Evolutionary conservation across 208 protist species (phyloP).

Genomic region (Porcisia hertigi): DNA sequence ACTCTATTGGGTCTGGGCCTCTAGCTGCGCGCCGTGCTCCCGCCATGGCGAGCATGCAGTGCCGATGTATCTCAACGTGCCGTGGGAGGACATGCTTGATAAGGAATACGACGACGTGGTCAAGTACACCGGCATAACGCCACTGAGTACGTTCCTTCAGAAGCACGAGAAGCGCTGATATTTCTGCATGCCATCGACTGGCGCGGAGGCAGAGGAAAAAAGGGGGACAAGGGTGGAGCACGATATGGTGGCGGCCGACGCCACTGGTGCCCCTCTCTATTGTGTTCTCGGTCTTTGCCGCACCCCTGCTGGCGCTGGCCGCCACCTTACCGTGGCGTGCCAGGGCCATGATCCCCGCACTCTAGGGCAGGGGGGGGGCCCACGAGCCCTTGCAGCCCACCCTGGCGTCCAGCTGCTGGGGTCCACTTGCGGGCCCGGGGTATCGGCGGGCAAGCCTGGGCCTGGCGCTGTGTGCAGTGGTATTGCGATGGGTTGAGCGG

Average conservation of each 20-base stretch:
- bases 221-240: no score
- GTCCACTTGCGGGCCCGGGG: not conserved
- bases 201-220: not conserved
- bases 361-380: no score
- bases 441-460: not conserved
- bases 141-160: conserved; percentile 59
- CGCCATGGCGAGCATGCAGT: conserved; percentile 49
- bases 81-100: conserved; percentile 76
- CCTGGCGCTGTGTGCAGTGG: not conserved
- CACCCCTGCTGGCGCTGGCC: no score
- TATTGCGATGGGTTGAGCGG: not conserved
- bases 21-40: conserved; percentile 46
- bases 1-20: conserved; percentile 66
- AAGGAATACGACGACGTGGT: conserved; percentile 57
- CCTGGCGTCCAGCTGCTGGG: no score
- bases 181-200: not conserved
- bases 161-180: conserved; percentile 1
- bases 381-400: not conserved
- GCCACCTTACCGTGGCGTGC: no score
- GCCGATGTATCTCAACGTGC: conserved; percentile 70
- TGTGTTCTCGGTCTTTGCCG: no score
- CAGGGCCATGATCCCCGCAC: no score
- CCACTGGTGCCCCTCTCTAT: no score
- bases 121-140: conserved; percentile 56
- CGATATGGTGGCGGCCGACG: no score